Base-by-base conservation (phyloP, 2,329 filamentous ascomycete genomes). In the Didymellaceae sp. region DNA sequence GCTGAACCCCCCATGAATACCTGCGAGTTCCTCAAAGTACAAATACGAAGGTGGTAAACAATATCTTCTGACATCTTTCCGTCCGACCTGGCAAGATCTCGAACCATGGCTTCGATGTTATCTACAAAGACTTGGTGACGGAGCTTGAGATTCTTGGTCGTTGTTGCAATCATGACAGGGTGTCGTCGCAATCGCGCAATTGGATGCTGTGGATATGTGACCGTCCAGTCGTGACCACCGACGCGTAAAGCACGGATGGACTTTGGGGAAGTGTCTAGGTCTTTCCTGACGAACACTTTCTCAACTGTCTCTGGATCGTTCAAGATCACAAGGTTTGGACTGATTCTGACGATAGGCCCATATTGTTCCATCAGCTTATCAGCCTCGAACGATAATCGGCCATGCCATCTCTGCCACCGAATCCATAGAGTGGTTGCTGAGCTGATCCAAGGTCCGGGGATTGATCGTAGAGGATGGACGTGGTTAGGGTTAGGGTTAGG, bases 151-250 rank as follows among this genome's bases (percentile, higher is more conserved):
- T 57, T 53, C 35, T 62, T 62, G 1, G 59, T 60, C 1, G 57
- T 62, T 0, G 59, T 60, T 7, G 57, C 57, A 11, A 62, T 62
- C 57, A 62, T 62, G 16, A 62, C 59, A 1, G 59, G 57, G 20
- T 59, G 59, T 7, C 59, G 52, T 25, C 59, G 39, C 14, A 33
- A 35, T 3, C 59, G 49, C 11, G 59, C 59, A 14, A 62, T 39
- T 1, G 55, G 50, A 28, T 62, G 57, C 31, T 62, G 57, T 14
- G 57, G 59, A n/a, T 62, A 62, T 18, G 59, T 60, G 13, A 62
- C 59, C 1, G 59, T 62, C 57, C 57, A 60, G 35, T 60, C 59
- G 16, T 60, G 55, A 7, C 59, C 59, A 28, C 59, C 59, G 13
- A 62, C 57, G 9, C 57, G 52, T 8, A 60, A 41, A 30, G 59